These are phyloP conservation scores for Ganoderma lucidum DNA, from an alignment of 1,284 basidiomycete species.

Conservation along the genomic window DNA sequence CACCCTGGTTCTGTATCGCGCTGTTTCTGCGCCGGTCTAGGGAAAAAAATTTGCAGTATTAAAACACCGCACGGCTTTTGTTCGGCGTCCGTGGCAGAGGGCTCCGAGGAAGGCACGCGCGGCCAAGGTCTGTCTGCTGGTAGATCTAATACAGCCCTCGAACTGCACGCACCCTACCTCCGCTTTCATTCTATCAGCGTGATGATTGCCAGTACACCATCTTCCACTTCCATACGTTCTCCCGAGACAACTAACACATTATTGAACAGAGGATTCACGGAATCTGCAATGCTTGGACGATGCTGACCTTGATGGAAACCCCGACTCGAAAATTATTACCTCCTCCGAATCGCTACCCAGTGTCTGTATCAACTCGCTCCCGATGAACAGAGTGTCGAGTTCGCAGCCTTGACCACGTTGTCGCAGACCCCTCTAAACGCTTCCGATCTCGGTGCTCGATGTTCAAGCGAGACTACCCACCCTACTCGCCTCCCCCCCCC, in stretches of 20 bases:
- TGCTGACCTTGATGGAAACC: background rate
- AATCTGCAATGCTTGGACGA: background rate
- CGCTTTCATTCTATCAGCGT: background rate
- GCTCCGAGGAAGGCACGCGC: background rate
- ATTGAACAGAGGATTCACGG: background rate
- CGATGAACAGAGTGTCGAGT: background rate
- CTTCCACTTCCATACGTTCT: background rate
- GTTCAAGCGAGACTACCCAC: too few relatives aligned
- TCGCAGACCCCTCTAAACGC: too few relatives aligned
- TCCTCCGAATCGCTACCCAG: background rate
- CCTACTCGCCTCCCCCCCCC: too few relatives aligned
- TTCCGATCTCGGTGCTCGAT: background rate
- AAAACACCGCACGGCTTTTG: background rate
- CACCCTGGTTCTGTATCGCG: background rate
- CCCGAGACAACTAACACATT: background rate
- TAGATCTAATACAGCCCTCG: background rate
- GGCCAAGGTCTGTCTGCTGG: background rate
- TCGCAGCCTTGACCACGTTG: background rate
- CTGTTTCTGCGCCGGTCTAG: background rate
- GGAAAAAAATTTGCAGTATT: background rate
- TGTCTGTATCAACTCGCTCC: background rate
- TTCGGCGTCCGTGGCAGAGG: constrained; percentile 1
- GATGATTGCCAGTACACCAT: background rate
- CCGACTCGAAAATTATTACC: background rate
- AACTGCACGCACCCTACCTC: background rate